A percentile compares a stretch with the other conserved stretches of the same genome.
These are phyloP conservation scores for Candida arabinofermentans DNA, from an alignment of 805 yeast genomes.

Conservation along the genomic window DNA sequence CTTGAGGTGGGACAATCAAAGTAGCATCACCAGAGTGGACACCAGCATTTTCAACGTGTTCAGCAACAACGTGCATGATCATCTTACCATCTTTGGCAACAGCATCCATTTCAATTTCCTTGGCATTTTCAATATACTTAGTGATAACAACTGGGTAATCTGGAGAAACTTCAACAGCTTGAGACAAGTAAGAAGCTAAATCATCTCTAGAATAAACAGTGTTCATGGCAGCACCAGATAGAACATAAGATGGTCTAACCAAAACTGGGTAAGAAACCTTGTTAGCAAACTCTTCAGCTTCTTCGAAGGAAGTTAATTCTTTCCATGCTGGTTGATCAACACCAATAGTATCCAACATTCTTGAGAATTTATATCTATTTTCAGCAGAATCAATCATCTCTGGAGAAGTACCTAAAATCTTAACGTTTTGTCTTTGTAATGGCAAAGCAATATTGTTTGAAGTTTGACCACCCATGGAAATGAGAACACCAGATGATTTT, in stretches of 20 bases:
- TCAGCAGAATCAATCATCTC: constrained; percentile 95
- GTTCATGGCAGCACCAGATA: constrained; percentile 98
- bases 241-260: constrained; percentile 95
- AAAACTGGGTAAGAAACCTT: constrained; percentile 91
- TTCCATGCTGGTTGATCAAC: constrained; percentile 98
- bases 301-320: constrained; percentile 81
- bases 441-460: constrained; percentile 94
- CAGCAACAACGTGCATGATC: constrained; percentile 92
- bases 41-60: constrained; percentile 98
- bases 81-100: constrained; percentile 89
- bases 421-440: constrained; percentile 78
- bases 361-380: constrained; percentile 96
- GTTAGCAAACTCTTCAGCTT: constrained; percentile 81
- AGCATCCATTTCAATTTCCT: constrained; percentile 96
- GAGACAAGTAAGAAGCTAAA: constrained; percentile 73
- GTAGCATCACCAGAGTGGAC: constrained; percentile 99
- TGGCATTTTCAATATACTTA: constrained; percentile 92
- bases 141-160: constrained; percentile 98
- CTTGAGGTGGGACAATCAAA: constrained; percentile 87
- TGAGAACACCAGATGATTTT: constrained; percentile 84
- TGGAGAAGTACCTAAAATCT: constrained; percentile 91
- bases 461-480: constrained; percentile 96
- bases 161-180: constrained; percentile 88
- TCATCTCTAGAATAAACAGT: constrained; percentile 79
- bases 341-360: constrained; percentile 85